phyloP scores from a whole-genome alignment of 2,329 filamentous ascomycete species.

The Zalaria sp. region DNA sequence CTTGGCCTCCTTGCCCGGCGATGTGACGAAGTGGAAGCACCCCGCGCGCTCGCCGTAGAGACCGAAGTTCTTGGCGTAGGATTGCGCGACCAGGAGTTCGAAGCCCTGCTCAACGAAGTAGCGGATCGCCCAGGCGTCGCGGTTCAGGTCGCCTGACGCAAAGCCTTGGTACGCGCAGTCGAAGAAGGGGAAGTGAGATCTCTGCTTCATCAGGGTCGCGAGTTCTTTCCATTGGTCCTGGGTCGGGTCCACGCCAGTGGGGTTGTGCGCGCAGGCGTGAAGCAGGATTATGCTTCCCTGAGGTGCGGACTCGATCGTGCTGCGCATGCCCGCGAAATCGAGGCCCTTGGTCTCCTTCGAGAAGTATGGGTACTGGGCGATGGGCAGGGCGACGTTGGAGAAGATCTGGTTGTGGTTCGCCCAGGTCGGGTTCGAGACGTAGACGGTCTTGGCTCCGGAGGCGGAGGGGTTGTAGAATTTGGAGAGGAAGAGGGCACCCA shows the following conservation, averaged over 20 bases:
- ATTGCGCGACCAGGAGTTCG: conserved; percentile 38
- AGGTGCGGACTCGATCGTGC: conserved; percentile 71
- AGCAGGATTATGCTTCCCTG: conserved; percentile 7
- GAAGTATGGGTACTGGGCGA: conserved; percentile 89
- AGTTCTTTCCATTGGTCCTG: conserved; percentile 90
- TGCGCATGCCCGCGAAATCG: conserved; percentile 83
- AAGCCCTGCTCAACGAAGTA: conserved; percentile 94
- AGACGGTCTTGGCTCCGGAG: conserved; percentile 55
- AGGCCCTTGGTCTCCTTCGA: conserved; percentile 76
- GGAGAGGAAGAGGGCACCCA: conserved; percentile 84
- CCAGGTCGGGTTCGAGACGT: conserved; percentile 93
- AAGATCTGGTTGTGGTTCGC: conserved; percentile 99
- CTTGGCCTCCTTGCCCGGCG: conserved; percentile 52
- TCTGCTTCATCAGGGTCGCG: conserved; percentile 58
- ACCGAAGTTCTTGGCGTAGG: conserved; percentile 49
- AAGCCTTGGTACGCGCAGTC: conserved; percentile 97
- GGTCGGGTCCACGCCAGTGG: conserved; percentile 90
- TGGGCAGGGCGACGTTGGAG: conserved; percentile 66
- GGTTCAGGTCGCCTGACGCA: conserved; percentile 73
- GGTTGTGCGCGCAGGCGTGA: conserved; percentile 79
- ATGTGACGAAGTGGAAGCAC: conserved; percentile 85
- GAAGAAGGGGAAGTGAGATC: conserved; percentile 93
- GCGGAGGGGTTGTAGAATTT: conserved; percentile 62
- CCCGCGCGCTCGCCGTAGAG: conserved; percentile 93
- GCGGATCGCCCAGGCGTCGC: conserved; percentile 82